These are phyloP conservation scores for Arabidopsis hybrid DNA, from an alignment of 441 rosid species.

Conservation along the genomic window DNA sequence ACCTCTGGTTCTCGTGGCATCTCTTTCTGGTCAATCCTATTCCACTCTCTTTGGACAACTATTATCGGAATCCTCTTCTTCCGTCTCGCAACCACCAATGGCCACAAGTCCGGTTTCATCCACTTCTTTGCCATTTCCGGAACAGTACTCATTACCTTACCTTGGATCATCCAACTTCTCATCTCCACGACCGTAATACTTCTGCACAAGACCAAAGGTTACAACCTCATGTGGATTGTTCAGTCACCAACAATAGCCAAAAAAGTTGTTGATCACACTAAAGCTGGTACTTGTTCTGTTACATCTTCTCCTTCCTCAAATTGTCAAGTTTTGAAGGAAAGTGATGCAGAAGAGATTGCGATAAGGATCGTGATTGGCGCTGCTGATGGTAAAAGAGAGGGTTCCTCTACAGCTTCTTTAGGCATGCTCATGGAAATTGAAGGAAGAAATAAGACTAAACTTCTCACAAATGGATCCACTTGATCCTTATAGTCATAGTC, in stretches of 20 bases:
- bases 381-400: not conserved
- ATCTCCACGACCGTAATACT: not conserved
- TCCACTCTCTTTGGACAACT: constrained; percentile 7
- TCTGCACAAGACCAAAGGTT: not conserved
- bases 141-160: constrained; percentile 3
- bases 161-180: not conserved
- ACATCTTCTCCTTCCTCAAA: not conserved
- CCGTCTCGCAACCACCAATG: not conserved
- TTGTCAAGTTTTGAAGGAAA: not conserved
- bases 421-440: constrained; percentile 1
- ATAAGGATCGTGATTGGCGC: not conserved
- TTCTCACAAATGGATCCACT: not conserved
- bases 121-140: not conserved
- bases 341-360: constrained; percentile 4
- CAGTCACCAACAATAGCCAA: constrained; percentile 10
- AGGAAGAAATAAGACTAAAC: not conserved
- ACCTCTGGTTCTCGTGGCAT: not conserved
- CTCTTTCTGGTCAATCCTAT: not conserved
- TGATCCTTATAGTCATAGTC: not conserved
- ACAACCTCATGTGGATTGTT: constrained; percentile 7
- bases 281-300: not conserved
- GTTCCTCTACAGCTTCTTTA: not conserved
- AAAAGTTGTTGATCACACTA: not conserved
- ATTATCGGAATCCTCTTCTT: not conserved
- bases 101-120: not conserved